These are phyloP conservation scores for Stephanodiscus minutulus DNA, from an alignment of 108 stramenopile genomes.

Conservation along the genomic window DNA sequence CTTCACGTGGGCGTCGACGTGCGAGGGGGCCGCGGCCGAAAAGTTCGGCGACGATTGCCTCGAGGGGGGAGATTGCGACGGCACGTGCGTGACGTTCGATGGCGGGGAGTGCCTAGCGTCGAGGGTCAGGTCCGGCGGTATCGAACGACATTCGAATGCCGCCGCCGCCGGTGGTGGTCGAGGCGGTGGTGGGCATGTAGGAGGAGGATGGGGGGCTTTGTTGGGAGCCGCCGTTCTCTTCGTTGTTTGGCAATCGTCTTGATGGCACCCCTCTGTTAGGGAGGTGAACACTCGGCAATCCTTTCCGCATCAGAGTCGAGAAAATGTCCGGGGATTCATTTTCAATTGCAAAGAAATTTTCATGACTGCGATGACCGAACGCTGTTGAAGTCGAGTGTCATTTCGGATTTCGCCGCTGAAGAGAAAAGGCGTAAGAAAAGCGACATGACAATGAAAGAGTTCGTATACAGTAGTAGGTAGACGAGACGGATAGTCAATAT, in stretches of 20 bases:
- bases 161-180: background rate
- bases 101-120: conserved; percentile 27
- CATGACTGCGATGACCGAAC: conserved; percentile 32
- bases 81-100: conserved; percentile 35
- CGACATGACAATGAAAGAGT: background rate
- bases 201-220: background rate
- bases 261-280: background rate
- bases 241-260: background rate
- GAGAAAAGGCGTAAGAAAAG: conserved; percentile 2
- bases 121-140: background rate
- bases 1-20: conserved; percentile 37
- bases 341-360: conserved; percentile 24
- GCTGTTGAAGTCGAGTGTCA: conserved; percentile 20
- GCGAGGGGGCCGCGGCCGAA: conserved; percentile 40
- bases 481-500: no score
- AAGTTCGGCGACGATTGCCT: conserved; percentile 37
- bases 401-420: conserved; percentile 14
- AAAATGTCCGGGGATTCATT: no score
- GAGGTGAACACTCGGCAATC: background rate
- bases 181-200: background rate
- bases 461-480: background rate
- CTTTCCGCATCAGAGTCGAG: no score
- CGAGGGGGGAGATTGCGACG: conserved; percentile 27
- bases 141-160: background rate
- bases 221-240: background rate